Percentiles rank a stretch among this genome's conserved stretches.
Conservation (phyloP, 352 stramenopile species). For the Phytophthora colocasiae region DNA sequence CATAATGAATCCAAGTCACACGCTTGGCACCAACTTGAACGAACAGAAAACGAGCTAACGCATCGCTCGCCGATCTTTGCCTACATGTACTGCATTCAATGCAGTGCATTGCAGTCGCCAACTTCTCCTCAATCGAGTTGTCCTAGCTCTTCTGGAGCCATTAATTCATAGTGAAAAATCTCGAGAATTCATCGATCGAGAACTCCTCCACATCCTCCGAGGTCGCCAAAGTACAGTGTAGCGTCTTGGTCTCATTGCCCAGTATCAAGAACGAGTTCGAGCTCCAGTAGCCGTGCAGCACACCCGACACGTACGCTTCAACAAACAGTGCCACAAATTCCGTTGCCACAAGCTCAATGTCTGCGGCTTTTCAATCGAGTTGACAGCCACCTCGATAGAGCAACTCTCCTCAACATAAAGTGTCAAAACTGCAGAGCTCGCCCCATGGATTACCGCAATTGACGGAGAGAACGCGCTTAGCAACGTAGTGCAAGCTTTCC, state of each 20-base stretch:
- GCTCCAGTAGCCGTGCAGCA: constrained; percentile 65
- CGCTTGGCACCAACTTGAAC: constrained; percentile 21
- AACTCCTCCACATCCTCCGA: constrained; percentile 17
- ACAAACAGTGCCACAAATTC: constrained; percentile 78
- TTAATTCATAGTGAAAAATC: constrained; percentile 58
- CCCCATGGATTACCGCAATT: constrained; percentile 51
- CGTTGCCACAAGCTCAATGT: constrained; percentile 54
- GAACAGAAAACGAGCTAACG: constrained; percentile 23
- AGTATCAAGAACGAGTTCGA: constrained; percentile 81
- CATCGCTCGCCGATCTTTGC: constrained; percentile 2
- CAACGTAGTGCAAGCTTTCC: constrained; percentile 85
- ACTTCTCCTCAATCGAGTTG: constrained; percentile 13
- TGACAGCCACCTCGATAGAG: constrained; percentile 37
- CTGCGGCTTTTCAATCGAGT: constrained; percentile 24
- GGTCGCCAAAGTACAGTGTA: constrained; percentile 51
- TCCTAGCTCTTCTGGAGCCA: constrained; percentile 80
- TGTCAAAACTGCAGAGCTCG: constrained; percentile 39
- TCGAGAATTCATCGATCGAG: constrained; percentile 42
- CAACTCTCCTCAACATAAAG: constrained; percentile 44
- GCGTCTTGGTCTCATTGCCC: constrained; percentile 52
- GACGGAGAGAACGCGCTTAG: constrained; percentile 78
- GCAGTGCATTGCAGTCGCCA: neutral
- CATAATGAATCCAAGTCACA: constrained; percentile 23
- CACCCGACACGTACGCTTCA: constrained; percentile 55
- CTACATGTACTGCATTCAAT: constrained; percentile 12